Base-by-base conservation (phyloP, 495 filamentous ascomycete species). In the Bacidia rubella region DNA sequence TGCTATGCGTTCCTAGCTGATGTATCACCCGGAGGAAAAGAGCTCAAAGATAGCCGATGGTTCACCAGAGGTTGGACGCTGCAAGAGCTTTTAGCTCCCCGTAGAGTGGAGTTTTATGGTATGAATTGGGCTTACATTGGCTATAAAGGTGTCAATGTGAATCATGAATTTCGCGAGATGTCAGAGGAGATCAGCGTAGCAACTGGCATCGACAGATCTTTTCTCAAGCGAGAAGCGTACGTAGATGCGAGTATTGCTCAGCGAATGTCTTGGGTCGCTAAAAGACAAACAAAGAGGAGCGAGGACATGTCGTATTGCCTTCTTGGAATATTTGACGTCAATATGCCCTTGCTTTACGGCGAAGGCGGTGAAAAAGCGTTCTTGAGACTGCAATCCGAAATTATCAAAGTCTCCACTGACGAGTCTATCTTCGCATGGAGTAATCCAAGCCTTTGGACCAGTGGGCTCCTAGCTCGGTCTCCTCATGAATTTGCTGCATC, bases 1-100 rank as follows among this genome's bases (percentile, higher is more conserved):
- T 55, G 53, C 42, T 52, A 40, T 27, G 53, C 58, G 27, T 71
- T 58, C 46, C 53, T 71, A 21, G 55, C 53, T 20, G 66, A 71
- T 48, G 58, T 67, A 23, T 17, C 21, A 15, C 2, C 15, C 7
- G 9, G 24, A 11, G 11, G 23, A 29, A 19, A 32, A 49, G 7
- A 35, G 29, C 21, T 29, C 25, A 21, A 49, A 19, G 3, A 32
- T 27, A 49, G 47, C 15, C 22, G 47, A 4, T 49, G 47, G 47
- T 49, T 49, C n/a, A 29, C 47, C 47, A 44, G 41, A 20, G 41
- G 41, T 20, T 44, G 41, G 41, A 44, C 41, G 7, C 17, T 44
- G 20, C 41, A 49, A 17, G 47, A 49, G 23, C 26, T 49, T 11
- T 25, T 49, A 4, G 47, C 47, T 1, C 47, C 47, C 11, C 11